These are phyloP conservation scores for Trichosporon sp. DNA, from an alignment of 1,284 basidiomycete genomes.

Conservation along the genomic window DNA sequence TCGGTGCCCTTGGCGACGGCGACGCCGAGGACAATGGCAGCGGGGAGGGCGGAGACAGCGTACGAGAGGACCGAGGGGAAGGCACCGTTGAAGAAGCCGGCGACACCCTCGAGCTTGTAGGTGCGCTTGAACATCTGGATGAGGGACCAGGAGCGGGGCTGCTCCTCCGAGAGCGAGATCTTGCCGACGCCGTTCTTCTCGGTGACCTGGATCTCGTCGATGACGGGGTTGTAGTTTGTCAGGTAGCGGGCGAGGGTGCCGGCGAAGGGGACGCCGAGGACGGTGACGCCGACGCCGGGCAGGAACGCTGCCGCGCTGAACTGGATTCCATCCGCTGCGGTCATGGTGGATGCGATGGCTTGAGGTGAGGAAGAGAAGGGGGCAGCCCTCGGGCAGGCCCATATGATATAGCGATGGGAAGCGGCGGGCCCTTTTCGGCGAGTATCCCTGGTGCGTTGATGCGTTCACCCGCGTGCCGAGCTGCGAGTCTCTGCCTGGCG, in stretches of 20 bases:
- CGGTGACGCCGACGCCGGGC: not conserved
- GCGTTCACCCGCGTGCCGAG: not conserved
- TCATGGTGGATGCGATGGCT: not conserved
- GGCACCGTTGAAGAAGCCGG: constrained; percentile 1
- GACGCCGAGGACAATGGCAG: constrained; percentile 1
- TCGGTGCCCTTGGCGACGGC: not conserved
- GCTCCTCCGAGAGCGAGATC: constrained; percentile 1
- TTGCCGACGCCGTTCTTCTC: constrained; percentile 3
- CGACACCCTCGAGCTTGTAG: not conserved
- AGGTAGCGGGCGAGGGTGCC: constrained; percentile 1
- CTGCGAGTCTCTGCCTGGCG: not conserved
- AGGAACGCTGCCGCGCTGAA: constrained; percentile 4
- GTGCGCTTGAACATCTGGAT: not conserved
- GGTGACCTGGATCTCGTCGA: not conserved
- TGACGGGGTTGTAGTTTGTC: constrained; percentile 6
- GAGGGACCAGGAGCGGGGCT: not conserved
- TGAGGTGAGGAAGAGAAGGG: not conserved
- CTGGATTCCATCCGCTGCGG: constrained; percentile 4
- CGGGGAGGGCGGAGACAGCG: not conserved
- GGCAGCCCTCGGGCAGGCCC: not conserved
- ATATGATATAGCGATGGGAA: constrained; percentile 1
- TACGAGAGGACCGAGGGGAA: constrained; percentile 1
- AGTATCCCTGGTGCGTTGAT: no score
- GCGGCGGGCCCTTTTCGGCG: not conserved
- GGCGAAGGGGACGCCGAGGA: constrained; percentile 6